phyloP scores from a whole-genome alignment of 179 eudicot species.

The Beta corolliflora region DNA sequence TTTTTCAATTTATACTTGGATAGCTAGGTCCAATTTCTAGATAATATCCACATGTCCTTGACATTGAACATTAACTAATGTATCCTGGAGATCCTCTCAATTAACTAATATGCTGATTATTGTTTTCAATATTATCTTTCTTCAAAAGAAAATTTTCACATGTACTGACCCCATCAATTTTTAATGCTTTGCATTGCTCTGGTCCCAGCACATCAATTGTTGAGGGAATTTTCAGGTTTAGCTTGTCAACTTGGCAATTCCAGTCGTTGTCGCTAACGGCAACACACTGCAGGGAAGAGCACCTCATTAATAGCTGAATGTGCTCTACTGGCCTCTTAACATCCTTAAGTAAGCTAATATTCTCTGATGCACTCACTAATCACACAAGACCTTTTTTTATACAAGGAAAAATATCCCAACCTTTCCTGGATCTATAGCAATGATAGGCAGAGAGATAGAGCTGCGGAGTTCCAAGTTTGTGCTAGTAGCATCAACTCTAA shows the following conservation, averaged over 20 bases:
- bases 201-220: slow-evolving; percentile 49
- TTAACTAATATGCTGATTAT: neutral
- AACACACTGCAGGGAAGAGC: slow-evolving; percentile 45
- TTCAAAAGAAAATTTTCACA: neutral
- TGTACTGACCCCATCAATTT: slow-evolving; percentile 56
- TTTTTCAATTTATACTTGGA: neutral
- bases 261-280: slow-evolving; percentile 51
- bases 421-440: slow-evolving; percentile 62
- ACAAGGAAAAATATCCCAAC: slow-evolving; percentile 30
- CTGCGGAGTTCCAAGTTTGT: slow-evolving; percentile 40
- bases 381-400: neutral
- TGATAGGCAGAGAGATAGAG: slow-evolving; percentile 57
- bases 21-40: neutral
- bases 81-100: neutral
- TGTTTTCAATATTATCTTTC: neutral
- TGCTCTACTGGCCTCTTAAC: neutral
- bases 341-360: too few species aligned
- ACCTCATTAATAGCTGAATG: slow-evolving; percentile 3
- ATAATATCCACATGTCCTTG: neutral
- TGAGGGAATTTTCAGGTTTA: slow-evolving; percentile 50
- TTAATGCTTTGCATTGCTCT: slow-evolving; percentile 52
- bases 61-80: neutral
- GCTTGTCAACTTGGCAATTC: slow-evolving; percentile 45
- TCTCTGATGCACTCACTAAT: too few species aligned
- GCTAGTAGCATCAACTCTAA: slow-evolving; percentile 28